These are phyloP conservation scores for Leptographium lundbergii DNA, from an alignment of 2,329 filamentous ascomycete species.

Conservation along the genomic window DNA sequence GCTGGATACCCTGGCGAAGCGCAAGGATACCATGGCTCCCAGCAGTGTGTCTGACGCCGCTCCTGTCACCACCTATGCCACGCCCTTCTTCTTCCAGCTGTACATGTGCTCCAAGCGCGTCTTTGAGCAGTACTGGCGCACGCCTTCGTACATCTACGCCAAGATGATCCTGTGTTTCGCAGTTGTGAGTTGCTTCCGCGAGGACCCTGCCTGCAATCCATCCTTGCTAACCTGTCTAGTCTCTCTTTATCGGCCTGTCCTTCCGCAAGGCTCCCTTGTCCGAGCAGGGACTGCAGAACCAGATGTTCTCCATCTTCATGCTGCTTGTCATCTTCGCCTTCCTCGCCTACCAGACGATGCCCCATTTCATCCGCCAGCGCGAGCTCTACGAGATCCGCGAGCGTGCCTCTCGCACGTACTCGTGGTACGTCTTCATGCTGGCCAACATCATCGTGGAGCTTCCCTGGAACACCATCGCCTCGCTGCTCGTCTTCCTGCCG, in stretches of 20 bases:
- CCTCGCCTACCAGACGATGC: slow-evolving; percentile 49
- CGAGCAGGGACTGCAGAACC: slow-evolving; percentile 50
- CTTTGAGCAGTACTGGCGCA: slow-evolving; percentile 70
- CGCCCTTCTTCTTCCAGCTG: slow-evolving; percentile 49
- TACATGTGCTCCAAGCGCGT: slow-evolving; percentile 48
- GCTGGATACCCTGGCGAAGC: slow-evolving; percentile 21
- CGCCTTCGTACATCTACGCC: slow-evolving; percentile 61
- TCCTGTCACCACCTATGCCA: slow-evolving; percentile 51
- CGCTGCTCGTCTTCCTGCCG: slow-evolving; percentile 40
- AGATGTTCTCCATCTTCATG: slow-evolving; percentile 45
- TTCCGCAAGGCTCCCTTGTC: slow-evolving; percentile 46
- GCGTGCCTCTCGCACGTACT: slow-evolving; percentile 50
- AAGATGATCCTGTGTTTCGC: slow-evolving; percentile 44
- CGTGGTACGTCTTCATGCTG: slow-evolving; percentile 53
- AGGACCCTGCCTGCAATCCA: too few species aligned
- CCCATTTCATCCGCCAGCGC: slow-evolving; percentile 52
- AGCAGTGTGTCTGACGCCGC: background rate
- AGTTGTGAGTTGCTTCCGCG: background rate
- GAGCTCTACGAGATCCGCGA: slow-evolving; percentile 56
- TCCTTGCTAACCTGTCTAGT: slow-evolving; percentile 13
- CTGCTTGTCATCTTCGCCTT: slow-evolving; percentile 51
- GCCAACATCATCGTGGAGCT: slow-evolving; percentile 55
- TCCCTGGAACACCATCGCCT: slow-evolving; percentile 40
- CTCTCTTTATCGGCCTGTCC: slow-evolving; percentile 53
- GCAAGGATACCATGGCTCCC: slow-evolving; percentile 11